Percentiles rank a stretch among this genome's conserved stretches.
These are phyloP conservation scores for Sporisorium iseilematis-ciliati DNA, from an alignment of 1,284 basidiomycete genomes.

Conservation along the genomic window DNA sequence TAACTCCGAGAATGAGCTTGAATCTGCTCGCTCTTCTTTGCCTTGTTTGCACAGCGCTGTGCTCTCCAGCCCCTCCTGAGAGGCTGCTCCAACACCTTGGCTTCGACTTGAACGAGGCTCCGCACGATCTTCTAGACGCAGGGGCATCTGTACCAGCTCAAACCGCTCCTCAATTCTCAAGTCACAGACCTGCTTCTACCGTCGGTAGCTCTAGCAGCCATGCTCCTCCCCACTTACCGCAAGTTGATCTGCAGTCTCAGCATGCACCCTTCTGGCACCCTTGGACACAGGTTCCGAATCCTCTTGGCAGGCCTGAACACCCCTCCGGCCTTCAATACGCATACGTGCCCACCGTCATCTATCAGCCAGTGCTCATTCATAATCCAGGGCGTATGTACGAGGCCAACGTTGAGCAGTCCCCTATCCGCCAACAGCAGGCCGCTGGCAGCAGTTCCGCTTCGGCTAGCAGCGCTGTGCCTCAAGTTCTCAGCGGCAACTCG, in stretches of 20 bases:
- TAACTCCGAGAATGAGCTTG: not conserved
- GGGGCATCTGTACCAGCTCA: not conserved
- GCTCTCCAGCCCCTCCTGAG: not conserved
- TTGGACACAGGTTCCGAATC: not conserved
- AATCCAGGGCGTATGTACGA: not conserved
- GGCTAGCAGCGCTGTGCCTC: not conserved
- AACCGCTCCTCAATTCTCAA: no score
- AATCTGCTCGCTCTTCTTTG: not conserved
- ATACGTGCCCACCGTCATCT: not conserved
- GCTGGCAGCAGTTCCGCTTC: not conserved
- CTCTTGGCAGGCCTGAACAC: not conserved
- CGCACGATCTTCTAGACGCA: not conserved
- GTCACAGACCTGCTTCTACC: not conserved
- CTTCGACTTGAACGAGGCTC: conserved; percentile 10
- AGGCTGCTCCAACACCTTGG: not conserved
- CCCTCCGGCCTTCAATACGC: not conserved
- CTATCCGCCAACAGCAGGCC: no score
- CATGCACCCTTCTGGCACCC: not conserved
- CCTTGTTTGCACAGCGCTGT: not conserved
- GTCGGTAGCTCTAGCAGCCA: not conserved
- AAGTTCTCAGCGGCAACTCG: no score
- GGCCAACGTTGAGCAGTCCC: no score
- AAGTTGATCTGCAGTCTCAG: not conserved
- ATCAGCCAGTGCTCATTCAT: not conserved
- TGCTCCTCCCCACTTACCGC: not conserved